phyloP scores from a whole-genome alignment of 495 filamentous ascomycete genomes.

The Viridothelium virens region DNA sequence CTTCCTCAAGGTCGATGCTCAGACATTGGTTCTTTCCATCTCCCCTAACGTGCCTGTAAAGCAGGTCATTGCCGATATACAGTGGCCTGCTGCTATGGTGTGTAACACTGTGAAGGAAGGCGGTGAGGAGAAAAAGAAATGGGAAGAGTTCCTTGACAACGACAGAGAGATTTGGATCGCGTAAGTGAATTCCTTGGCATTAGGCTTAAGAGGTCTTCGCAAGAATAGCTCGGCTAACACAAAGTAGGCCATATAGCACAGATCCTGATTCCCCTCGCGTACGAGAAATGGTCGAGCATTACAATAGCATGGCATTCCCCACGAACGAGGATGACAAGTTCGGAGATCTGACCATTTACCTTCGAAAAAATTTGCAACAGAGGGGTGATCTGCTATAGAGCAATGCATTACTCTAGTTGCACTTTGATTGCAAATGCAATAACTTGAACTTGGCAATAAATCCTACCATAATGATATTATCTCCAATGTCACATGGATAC shows the following conservation, averaged over 20 bases:
- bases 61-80: not conserved
- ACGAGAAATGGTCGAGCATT: not conserved
- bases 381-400: too few relatives aligned
- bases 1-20: not conserved
- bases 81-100: not conserved
- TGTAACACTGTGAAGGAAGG: not conserved
- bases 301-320: not conserved
- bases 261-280: not conserved
- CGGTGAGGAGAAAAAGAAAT: too few relatives aligned
- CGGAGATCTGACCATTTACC: not conserved
- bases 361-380: not conserved
- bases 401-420: too few relatives aligned
- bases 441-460: too few relatives aligned
- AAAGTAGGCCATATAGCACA: not conserved
- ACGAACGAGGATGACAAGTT: not conserved
- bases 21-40: not conserved
- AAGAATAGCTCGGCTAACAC: not conserved
- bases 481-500: too few relatives aligned
- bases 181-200: not conserved
- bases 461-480: too few relatives aligned
- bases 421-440: too few relatives aligned
- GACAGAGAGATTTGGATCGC: not conserved
- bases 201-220: too few relatives aligned
- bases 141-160: too few relatives aligned
- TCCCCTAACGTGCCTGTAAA: not conserved